Evolutionary conservation across 805 yeast species (phyloP), one percentile per base, ranked within the genome.

Genomic region (Candida sithepensis): DNA sequence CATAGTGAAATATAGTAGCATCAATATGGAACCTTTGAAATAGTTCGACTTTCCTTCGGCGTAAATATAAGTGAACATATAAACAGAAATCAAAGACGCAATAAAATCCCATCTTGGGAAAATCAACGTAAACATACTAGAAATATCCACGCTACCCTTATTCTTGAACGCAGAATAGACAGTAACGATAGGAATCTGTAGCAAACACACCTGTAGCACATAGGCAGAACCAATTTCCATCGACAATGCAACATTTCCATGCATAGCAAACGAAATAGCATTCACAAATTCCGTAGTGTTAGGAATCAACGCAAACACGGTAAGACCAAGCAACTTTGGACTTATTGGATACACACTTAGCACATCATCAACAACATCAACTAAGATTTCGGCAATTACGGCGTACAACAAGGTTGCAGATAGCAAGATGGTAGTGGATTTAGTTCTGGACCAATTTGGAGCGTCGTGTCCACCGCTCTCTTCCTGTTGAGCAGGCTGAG

Each of bases 181-280:
- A 10, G 90, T 96, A 61, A 94, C 76, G 2, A 94, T 83, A 0
- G 99, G 99, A 41, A 94, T 88, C 64, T 94, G 99, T 54, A 94
- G 74, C 49, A 94, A 72, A 57, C 96, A 92, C 14, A 94, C 99
- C 66, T 94, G 99, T 49, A 94, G 73, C 0, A 96, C 99, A 64
- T 94, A 94, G 0, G 99, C 99, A 52, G 96, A 84, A 50, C 99
- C 99, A 66, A 94, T 94, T 64, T 94, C 99, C 96, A 94, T 88
- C 2, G 96, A 88, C 41, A 94, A 72, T 0, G 99, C 96, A 46
- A 94, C 96, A 56, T 94, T 94, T 1, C 99, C 99, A 57, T 92
- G 82, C 56, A 89, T 81, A 0, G 99, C 99, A 71, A 94, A 94
- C 22, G 97, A 90, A 48, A 94, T 91, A 58, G 98, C 99, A 67